A percentile compares a stretch with the other conserved stretches of the same genome.
Evolutionary conservation across 805 yeast species (phyloP).

Genomic region (Wickerhamomyces strasburgensis): DNA sequence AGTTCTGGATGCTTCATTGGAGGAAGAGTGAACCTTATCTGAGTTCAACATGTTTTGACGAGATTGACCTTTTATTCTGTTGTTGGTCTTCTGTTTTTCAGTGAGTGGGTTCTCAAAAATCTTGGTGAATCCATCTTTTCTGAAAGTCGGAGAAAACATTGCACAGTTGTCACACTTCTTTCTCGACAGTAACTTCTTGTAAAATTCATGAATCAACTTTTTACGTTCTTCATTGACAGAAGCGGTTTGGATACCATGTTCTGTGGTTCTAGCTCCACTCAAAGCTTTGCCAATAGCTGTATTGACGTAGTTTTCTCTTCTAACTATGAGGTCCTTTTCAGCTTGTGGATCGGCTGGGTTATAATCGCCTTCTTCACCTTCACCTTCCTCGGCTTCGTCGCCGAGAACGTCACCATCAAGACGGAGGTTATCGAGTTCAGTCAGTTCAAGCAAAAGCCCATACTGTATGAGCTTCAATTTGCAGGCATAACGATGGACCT

Average conservation of each 20-base stretch:
- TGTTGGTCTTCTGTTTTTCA: slow-evolving; percentile 76
- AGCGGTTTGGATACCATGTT: slow-evolving; percentile 72
- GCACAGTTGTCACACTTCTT: slow-evolving; percentile 95
- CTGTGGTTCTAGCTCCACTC: slow-evolving; percentile 66
- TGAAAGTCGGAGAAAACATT: slow-evolving; percentile 87
- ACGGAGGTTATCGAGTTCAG: slow-evolving; percentile 61
- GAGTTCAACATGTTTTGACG: slow-evolving; percentile 65
- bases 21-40: slow-evolving; percentile 18
- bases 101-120: slow-evolving; percentile 82
- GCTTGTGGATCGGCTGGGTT: slow-evolving; percentile 31
- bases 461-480: slow-evolving; percentile 79
- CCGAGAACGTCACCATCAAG: slow-evolving; percentile 38
- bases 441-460: slow-evolving; percentile 78
- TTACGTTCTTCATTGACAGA: slow-evolving; percentile 87
- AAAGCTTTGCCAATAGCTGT: slow-evolving; percentile 68
- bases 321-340: slow-evolving; percentile 44
- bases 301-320: slow-evolving; percentile 67
- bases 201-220: slow-evolving; percentile 62
- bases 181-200: slow-evolving; percentile 65
- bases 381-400: slow-evolving; percentile 44
- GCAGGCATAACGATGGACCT: slow-evolving; percentile 72
- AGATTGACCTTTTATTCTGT: slow-evolving; percentile 72
- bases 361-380: slow-evolving; percentile 15
- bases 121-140: slow-evolving; percentile 93
- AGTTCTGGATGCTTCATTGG: slow-evolving; percentile 36